Percentiles rank a stretch among this genome's conserved stretches.
phyloP scores from a whole-genome alignment of 176 grass and related monocot species.

The Ananas comosus region DNA sequence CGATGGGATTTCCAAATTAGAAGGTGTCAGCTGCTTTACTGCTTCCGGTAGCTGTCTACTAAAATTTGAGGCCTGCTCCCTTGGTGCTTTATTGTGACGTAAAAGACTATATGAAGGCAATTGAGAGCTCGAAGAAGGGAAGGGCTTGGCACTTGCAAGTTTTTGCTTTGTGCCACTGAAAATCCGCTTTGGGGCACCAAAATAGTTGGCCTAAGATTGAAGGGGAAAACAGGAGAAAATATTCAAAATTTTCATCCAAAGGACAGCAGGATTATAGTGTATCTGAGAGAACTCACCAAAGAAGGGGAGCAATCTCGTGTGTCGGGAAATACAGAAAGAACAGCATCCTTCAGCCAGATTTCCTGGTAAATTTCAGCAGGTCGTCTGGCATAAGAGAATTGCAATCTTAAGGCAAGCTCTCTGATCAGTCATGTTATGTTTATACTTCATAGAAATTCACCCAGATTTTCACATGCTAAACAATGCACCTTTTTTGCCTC shows the following conservation, averaged over 20 bases:
- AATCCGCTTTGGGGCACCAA: slow-evolving; percentile 67
- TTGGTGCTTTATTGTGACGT: slow-evolving; percentile 28
- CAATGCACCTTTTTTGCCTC: background rate
- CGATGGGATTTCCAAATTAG: slow-evolving; percentile 42
- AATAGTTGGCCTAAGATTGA: slow-evolving; percentile 58
- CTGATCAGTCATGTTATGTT: slow-evolving; percentile 8
- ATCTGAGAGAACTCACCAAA: slow-evolving; percentile 49
- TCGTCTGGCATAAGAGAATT: slow-evolving; percentile 36
- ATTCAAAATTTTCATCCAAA: slow-evolving; percentile 7
- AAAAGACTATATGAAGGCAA: slow-evolving; percentile 32
- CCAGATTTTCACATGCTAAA: background rate
- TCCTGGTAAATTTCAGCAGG: slow-evolving; percentile 58
- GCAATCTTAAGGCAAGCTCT: slow-evolving; percentile 27
- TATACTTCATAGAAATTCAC: slow-evolving; percentile 1
- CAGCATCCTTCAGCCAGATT: slow-evolving; percentile 79
- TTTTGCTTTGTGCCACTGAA: slow-evolving; percentile 53
- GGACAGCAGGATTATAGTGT: background rate
- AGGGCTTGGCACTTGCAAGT: slow-evolving; percentile 27
- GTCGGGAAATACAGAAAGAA: slow-evolving; percentile 64
- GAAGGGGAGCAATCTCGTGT: slow-evolving; percentile 70
- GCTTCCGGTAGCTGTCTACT: slow-evolving; percentile 73
- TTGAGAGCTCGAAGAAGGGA: slow-evolving; percentile 26
- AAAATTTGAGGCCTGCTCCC: slow-evolving; percentile 39
- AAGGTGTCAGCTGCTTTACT: slow-evolving; percentile 87
- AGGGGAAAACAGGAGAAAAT: background rate